Conservation (phyloP, 495 filamentous ascomycete genomes). For the Aspergillus ostianus region DNA sequence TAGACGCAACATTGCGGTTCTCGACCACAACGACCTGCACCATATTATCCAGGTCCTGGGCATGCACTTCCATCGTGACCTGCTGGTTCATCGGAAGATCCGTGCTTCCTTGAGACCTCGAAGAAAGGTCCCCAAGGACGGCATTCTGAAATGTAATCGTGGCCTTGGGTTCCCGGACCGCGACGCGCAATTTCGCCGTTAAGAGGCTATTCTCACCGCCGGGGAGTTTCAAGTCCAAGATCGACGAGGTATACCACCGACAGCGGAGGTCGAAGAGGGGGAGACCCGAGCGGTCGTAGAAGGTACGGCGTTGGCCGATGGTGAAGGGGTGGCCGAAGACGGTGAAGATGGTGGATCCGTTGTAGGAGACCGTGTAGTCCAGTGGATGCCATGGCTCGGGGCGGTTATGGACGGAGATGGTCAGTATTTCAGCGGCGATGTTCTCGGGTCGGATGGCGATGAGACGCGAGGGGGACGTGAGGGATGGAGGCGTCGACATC, state of each 20-base stretch:
- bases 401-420: slow-evolving; percentile 12
- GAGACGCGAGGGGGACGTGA: slow-evolving; percentile 10
- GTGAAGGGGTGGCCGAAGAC: slow-evolving; percentile 17
- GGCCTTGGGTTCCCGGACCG: slow-evolving; percentile 11
- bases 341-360: slow-evolving; percentile 11
- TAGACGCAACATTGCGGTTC: slow-evolving; percentile 9
- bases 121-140: neutral
- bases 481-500: neutral
- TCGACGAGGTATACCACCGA: slow-evolving; percentile 18
- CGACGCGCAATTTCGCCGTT: slow-evolving; percentile 16
- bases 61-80: slow-evolving; percentile 15
- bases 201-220: slow-evolving; percentile 10
- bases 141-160: slow-evolving; percentile 17
- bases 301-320: slow-evolving; percentile 16
- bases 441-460: slow-evolving; percentile 17
- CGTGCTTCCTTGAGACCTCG: neutral
- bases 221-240: slow-evolving; percentile 15
- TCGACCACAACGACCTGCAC: slow-evolving; percentile 15
- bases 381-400: slow-evolving; percentile 22
- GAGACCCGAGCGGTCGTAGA: slow-evolving; percentile 16
- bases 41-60: slow-evolving; percentile 16
- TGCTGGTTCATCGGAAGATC: neutral
- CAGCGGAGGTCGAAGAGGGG: slow-evolving; percentile 19
- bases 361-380: slow-evolving; percentile 16
- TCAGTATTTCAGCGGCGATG: slow-evolving; percentile 7